A percentile compares a stretch with the other conserved stretches of the same genome.
phyloP scores from a whole-genome alignment of 2,329 filamentous ascomycete genomes.

The Penicillium sp. region DNA sequence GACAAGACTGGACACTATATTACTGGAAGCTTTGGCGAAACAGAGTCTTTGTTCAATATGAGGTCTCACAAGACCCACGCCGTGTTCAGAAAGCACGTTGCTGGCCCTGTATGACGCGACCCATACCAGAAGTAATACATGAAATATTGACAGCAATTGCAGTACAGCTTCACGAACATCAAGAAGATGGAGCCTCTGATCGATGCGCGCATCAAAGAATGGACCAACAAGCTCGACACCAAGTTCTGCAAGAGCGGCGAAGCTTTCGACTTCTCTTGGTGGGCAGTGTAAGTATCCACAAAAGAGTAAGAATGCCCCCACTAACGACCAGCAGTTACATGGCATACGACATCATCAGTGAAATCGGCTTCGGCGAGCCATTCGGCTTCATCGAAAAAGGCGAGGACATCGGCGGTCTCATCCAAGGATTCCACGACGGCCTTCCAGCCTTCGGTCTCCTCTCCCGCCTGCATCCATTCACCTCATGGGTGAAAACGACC shows the following conservation, averaged over 20 bases:
- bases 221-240: slow-evolving; percentile 51
- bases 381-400: slow-evolving; percentile 59
- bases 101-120: slow-evolving; percentile 43
- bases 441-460: slow-evolving; percentile 55
- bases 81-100: slow-evolving; percentile 56
- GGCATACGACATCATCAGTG: slow-evolving; percentile 61
- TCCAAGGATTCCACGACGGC: slow-evolving; percentile 58
- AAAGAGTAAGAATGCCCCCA: background rate
- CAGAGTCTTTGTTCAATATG: slow-evolving; percentile 61
- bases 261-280: slow-evolving; percentile 57
- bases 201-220: slow-evolving; percentile 53
- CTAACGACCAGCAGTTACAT: slow-evolving; percentile 41
- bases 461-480: slow-evolving; percentile 56
- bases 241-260: slow-evolving; percentile 50
- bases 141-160: slow-evolving; percentile 4
- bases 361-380: slow-evolving; percentile 58
- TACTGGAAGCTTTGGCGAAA: slow-evolving; percentile 58
- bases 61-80: slow-evolving; percentile 55
- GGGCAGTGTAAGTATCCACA: slow-evolving; percentile 48
- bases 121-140: background rate
- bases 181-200: slow-evolving; percentile 62
- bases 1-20: slow-evolving; percentile 63
- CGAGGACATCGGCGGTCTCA: slow-evolving; percentile 56
- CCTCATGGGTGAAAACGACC: slow-evolving; percentile 57
- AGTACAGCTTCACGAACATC: slow-evolving; percentile 59